These are phyloP conservation scores for Picocystis sp. DNA, from an alignment of 163 green algal species.

Conservation along the genomic window DNA sequence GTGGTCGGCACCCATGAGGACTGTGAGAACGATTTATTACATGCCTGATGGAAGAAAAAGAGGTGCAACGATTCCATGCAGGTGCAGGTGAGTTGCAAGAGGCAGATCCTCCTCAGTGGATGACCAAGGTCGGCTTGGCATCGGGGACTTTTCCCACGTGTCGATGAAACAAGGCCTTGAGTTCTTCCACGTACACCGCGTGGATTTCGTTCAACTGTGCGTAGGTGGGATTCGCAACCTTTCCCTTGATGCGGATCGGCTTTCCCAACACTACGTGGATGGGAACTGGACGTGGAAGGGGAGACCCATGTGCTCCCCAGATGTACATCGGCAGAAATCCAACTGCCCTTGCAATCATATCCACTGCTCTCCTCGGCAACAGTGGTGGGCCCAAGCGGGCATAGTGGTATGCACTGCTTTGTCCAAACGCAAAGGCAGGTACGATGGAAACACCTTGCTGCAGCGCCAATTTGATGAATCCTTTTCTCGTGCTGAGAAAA, in stretches of 20 bases:
- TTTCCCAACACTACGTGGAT: conserved; percentile 49
- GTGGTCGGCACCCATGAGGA: too few species aligned
- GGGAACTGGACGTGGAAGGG: conserved; percentile 26
- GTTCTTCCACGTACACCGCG: conserved; percentile 23
- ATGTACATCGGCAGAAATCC: conserved; percentile 51
- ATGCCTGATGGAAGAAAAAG: too few species aligned
- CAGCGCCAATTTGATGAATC: conserved; percentile 56
- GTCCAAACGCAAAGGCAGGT: conserved; percentile 63
- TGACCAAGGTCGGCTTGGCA: too few species aligned
- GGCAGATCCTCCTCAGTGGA: too few species aligned
- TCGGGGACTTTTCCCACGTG: conserved; percentile 16
- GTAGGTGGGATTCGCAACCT: conserved; percentile 9
- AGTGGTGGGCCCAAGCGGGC: conserved; percentile 30
- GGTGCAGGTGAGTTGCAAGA: too few species aligned
- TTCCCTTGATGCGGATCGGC: conserved; percentile 34
- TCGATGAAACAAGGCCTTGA: conserved; percentile 24
- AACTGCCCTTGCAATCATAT: conserved; percentile 13
- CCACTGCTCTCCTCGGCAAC: conserved; percentile 13
- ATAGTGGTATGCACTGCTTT: conserved; percentile 44
- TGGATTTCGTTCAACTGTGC: conserved; percentile 24
- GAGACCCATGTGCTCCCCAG: conserved; percentile 32
- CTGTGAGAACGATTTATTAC: too few species aligned
- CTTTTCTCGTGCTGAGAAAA: conserved; percentile 37
- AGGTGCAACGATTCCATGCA: too few species aligned
- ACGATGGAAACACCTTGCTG: conserved; percentile 39